phyloP scores from a whole-genome alignment of 805 yeast species.

The Lipomyces orientalis region DNA sequence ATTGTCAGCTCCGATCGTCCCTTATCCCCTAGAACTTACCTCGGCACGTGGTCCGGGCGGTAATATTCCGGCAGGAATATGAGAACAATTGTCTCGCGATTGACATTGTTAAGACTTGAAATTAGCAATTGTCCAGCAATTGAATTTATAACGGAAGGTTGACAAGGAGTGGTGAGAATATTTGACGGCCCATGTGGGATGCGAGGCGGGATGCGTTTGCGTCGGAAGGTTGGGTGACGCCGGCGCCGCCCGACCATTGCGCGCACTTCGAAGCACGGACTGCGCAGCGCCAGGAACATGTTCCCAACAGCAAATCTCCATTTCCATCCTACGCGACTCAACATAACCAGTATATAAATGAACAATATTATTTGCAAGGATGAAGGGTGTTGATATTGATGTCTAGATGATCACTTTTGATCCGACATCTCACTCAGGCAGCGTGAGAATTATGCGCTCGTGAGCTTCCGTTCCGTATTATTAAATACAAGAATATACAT shows the following conservation, averaged over 20 bases:
- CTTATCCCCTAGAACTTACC: conserved; percentile 1
- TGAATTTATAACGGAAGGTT: not conserved
- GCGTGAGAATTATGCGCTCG: no score
- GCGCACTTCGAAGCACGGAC: not conserved
- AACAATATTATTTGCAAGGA: no score
- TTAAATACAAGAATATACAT: not conserved
- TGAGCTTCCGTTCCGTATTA: no score
- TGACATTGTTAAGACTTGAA: conserved; percentile 6
- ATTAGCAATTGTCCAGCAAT: conserved; percentile 25
- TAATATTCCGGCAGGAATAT: conserved; percentile 12
- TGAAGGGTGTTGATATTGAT: not conserved
- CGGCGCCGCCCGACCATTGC: not conserved
- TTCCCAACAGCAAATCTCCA: not conserved
- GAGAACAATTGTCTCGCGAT: conserved; percentile 13
- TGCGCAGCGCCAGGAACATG: not conserved
- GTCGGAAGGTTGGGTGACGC: not conserved
- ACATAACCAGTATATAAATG: no score
- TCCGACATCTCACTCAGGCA: no score
- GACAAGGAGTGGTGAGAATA: not conserved
- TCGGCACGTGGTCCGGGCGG: conserved; percentile 8
- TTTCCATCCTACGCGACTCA: no score
- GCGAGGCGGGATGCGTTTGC: not conserved
- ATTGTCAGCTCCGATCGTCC: not conserved
- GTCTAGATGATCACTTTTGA: not conserved
- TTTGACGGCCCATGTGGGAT: not conserved